Conservation (phyloP, 805 yeast species). For the Candida silvicultrix region DNA sequence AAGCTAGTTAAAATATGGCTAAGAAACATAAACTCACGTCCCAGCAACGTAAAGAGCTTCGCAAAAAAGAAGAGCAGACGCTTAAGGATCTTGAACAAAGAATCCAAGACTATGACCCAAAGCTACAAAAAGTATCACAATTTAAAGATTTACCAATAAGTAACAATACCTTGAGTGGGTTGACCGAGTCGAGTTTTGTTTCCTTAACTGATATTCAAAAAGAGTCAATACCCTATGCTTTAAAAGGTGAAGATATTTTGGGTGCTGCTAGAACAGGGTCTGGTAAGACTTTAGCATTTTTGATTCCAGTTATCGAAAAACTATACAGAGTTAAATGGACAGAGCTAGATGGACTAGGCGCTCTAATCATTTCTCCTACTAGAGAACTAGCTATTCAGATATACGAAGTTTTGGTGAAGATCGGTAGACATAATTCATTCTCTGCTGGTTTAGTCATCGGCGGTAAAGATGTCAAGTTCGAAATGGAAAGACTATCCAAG, state of each 20-base stretch:
- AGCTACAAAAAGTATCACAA: constrained; percentile 32
- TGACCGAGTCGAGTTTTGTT: constrained; percentile 72
- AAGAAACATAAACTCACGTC: constrained; percentile 27
- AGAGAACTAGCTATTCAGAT: constrained; percentile 72
- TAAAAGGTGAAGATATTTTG: constrained; percentile 85
- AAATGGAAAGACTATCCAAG: constrained; percentile 53
- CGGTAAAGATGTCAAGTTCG: constrained; percentile 61
- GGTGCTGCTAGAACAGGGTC: constrained; percentile 98
- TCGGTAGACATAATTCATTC: constrained; percentile 57
- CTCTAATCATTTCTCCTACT: constrained; percentile 65
- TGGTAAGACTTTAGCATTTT: constrained; percentile 88
- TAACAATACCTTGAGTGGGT: constrained; percentile 56
- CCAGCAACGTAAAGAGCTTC: constrained; percentile 30
- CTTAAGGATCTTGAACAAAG: constrained; percentile 39
- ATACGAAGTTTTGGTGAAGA: constrained; percentile 51
- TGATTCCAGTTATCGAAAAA: constrained; percentile 76
- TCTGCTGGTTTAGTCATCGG: constrained; percentile 64
- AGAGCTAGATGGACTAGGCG: constrained; percentile 43
- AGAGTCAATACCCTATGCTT: constrained; percentile 65
- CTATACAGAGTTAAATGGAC: constrained; percentile 37
- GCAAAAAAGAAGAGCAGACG: constrained; percentile 29
- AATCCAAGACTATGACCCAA: constrained; percentile 49
- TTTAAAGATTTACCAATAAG: constrained; percentile 80
- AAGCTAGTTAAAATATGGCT: constrained; percentile 30
- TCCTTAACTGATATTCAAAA: constrained; percentile 83